Conservation (phyloP, 2,329 filamentous ascomycete species). For the Tolypocladium ovalisporum region DNA sequence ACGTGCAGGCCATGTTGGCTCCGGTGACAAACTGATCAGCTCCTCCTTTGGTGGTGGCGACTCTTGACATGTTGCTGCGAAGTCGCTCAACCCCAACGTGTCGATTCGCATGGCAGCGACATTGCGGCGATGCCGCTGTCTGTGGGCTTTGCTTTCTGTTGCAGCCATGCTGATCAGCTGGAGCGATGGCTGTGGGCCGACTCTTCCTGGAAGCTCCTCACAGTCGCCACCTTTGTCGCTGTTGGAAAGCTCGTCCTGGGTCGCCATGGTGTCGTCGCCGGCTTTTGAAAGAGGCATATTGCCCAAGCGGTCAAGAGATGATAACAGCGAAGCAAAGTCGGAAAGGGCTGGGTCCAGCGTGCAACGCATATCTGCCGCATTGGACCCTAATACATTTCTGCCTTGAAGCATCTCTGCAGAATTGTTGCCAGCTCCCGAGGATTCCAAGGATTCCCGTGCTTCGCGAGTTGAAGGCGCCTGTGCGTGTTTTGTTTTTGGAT, state of each 20-base stretch:
- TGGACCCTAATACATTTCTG: slow-evolving; percentile 4
- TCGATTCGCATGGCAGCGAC: slow-evolving; percentile 12
- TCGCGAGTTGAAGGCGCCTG: neutral
- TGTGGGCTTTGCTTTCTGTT: slow-evolving; percentile 1
- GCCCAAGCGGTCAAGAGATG: slow-evolving; percentile 15
- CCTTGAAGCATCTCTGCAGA: neutral
- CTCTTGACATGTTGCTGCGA: slow-evolving; percentile 1
- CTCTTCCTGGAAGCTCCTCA: neutral
- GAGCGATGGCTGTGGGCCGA: slow-evolving; percentile 1
- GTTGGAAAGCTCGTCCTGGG: neutral
- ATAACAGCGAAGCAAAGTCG: slow-evolving; percentile 17
- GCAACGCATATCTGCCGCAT: slow-evolving; percentile 4
- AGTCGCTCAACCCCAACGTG: slow-evolving; percentile 3
- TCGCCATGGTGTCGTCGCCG: slow-evolving; percentile 3
- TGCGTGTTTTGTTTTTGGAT: neutral
- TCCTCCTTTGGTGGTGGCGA: slow-evolving; percentile 4
- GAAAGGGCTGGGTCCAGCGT: slow-evolving; percentile 12
- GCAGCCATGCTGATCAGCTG: neutral
- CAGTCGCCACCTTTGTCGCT: neutral
- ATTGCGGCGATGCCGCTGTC: slow-evolving; percentile 14
- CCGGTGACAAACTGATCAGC: slow-evolving; percentile 31
- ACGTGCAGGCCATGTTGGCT: slow-evolving; percentile 34
- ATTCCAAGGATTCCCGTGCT: slow-evolving; percentile 3
- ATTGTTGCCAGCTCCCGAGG: neutral
- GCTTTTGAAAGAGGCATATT: slow-evolving; percentile 11